Evolutionary conservation across 192 early-diverging fungal genomes (phyloP).

Genomic region (Coemansia sp.): DNA sequence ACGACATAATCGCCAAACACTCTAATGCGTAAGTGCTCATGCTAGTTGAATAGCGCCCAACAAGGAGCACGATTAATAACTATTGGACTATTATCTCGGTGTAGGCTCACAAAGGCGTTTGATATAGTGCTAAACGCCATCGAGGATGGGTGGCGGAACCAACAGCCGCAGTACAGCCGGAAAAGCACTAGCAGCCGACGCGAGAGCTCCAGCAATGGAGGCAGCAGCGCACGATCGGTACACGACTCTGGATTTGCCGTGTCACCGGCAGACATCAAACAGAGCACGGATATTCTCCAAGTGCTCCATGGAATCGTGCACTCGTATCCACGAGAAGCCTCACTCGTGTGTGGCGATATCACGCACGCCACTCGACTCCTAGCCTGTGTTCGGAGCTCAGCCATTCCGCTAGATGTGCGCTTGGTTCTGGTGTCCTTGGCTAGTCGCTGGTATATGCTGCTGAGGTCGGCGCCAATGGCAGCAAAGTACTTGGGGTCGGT

Average conservation of each 20-base stretch:
- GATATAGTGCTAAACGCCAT: constrained; percentile 12
- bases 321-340: constrained; percentile 25
- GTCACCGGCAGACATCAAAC: background rate
- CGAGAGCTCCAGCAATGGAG: background rate
- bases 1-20: constrained; percentile 14
- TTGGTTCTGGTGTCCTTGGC: constrained; percentile 15
- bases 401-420: constrained; percentile 20
- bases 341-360: background rate
- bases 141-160: constrained; percentile 15
- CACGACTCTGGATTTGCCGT: background rate
- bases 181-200: background rate
- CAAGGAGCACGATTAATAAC: background rate
- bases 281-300: constrained; percentile 12
- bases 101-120: constrained; percentile 4
- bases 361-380: constrained; percentile 10
- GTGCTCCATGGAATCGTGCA: constrained; percentile 24
- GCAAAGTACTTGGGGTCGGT: constrained; percentile 8
- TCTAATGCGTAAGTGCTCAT: constrained; percentile 2
- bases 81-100: background rate
- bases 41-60: background rate
- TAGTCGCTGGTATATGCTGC: constrained; percentile 22
- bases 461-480: background rate
- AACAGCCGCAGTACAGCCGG: background rate
- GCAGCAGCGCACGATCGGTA: background rate
- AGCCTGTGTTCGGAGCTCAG: background rate